These are phyloP conservation scores for Urochloa ruziziensis DNA, from an alignment of 176 grass and related monocot species.

Conservation along the genomic window DNA sequence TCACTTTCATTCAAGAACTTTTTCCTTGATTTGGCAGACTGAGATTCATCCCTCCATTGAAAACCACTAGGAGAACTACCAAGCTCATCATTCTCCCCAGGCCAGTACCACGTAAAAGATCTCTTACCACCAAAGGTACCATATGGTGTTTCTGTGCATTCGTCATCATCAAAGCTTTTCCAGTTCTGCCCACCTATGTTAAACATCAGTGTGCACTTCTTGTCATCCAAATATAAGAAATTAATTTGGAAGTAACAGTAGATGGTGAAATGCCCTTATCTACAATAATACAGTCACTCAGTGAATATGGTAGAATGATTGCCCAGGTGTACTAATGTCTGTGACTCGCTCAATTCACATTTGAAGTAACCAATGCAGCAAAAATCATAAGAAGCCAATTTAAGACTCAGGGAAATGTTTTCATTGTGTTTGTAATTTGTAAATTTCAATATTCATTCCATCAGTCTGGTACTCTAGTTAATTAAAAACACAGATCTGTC, in stretches of 20 bases:
- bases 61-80: constrained; percentile 42
- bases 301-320: not conserved
- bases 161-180: constrained; percentile 48
- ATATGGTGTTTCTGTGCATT: constrained; percentile 18
- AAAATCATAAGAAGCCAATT: not conserved
- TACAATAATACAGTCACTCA: not conserved
- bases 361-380: not conserved
- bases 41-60: constrained; percentile 62
- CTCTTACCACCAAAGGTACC: constrained; percentile 46
- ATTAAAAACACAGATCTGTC: not conserved
- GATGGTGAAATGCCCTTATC: not conserved
- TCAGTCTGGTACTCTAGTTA: not conserved
- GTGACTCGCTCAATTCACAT: not conserved
- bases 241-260: not conserved
- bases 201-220: not conserved
- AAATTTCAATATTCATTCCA: not conserved
- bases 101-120: constrained; percentile 66
- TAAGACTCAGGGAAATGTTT: not conserved
- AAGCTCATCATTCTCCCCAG: constrained; percentile 40
- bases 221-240: constrained; percentile 16
- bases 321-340: not conserved
- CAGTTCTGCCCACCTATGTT: constrained; percentile 38
- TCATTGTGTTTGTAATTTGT: not conserved
- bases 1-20: constrained; percentile 81
- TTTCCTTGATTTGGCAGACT: constrained; percentile 45